A percentile compares a stretch with the other conserved stretches of the same genome.
These are phyloP conservation scores for Oenanthe javanica DNA, from an alignment of 140 eudicot species.

Conservation along the genomic window DNA sequence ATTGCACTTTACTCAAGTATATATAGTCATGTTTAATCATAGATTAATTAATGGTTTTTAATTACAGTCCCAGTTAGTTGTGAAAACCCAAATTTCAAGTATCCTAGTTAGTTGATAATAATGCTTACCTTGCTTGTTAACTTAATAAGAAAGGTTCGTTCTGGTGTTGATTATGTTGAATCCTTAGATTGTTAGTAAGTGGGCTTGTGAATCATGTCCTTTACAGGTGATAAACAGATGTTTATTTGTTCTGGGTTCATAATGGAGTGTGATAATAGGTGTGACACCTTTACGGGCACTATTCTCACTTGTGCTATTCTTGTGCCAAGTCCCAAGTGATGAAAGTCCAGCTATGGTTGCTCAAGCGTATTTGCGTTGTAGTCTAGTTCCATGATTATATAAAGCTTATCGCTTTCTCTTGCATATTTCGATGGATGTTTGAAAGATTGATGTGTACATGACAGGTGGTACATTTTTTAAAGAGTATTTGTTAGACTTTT, in stretches of 20 bases:
- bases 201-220: neutral
- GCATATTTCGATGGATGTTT: neutral
- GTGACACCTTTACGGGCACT: neutral
- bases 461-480: constrained; percentile 1
- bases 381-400: too few relatives aligned
- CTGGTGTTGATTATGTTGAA: too few relatives aligned
- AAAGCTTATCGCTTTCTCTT: neutral
- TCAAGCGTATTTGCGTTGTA: too few relatives aligned
- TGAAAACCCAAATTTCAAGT: too few relatives aligned
- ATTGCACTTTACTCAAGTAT: too few relatives aligned
- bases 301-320: neutral
- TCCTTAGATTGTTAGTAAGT: neutral
- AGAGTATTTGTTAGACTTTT: constrained; percentile 2
- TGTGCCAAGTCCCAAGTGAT: neutral
- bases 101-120: too few relatives aligned
- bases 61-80: too few relatives aligned
- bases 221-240: constrained; percentile 4
- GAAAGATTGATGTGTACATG: constrained; percentile 12
- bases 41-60: too few relatives aligned
- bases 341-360: neutral
- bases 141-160: too few relatives aligned
- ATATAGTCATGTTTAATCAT: too few relatives aligned
- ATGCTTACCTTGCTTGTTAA: too few relatives aligned
- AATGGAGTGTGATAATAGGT: neutral
- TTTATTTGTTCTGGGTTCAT: constrained; percentile 7